These are phyloP conservation scores for Tolypocladium endophyticum DNA, from an alignment of 2,329 filamentous ascomycete genomes.

Conservation along the genomic window DNA sequence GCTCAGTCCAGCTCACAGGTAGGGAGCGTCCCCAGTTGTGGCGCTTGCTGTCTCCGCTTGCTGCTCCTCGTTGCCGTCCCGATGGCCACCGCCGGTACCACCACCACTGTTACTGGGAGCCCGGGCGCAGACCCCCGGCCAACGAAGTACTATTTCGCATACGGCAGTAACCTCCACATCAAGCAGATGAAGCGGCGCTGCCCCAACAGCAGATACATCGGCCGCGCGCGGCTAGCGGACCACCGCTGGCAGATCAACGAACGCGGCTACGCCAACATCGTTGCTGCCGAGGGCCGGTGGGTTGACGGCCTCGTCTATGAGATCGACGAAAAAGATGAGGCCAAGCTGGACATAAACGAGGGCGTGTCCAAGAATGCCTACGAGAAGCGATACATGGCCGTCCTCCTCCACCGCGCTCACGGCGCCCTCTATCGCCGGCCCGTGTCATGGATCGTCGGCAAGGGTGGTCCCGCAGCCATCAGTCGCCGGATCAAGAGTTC, in stretches of 20 bases:
- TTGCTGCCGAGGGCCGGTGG: slow-evolving; percentile 19
- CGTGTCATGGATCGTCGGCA: slow-evolving; percentile 25
- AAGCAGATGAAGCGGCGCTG: slow-evolving; percentile 34
- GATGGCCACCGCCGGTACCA: slow-evolving; percentile 7
- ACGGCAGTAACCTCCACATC: slow-evolving; percentile 34
- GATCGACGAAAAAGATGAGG: slow-evolving; percentile 25
- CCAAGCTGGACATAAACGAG: slow-evolving; percentile 27
- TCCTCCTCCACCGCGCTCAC: slow-evolving; percentile 21
- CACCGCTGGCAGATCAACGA: slow-evolving; percentile 37
- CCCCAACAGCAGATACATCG: slow-evolving; percentile 28
- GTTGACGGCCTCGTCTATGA: slow-evolving; percentile 32
- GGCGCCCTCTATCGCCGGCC: slow-evolving; percentile 23
- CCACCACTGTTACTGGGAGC: neutral
- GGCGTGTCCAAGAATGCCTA: slow-evolving; percentile 29
- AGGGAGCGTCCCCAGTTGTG: neutral
- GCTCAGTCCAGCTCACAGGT: neutral
- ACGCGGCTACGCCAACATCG: slow-evolving; percentile 33
- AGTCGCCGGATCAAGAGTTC: slow-evolving; percentile 10
- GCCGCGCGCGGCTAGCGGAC: slow-evolving; percentile 24
- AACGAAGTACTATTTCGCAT: slow-evolving; percentile 32
- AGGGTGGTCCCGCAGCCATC: slow-evolving; percentile 21
- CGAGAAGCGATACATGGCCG: slow-evolving; percentile 20
- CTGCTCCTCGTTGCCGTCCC: neutral
- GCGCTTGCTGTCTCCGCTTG: neutral
- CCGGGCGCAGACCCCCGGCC: slow-evolving; percentile 7